These are phyloP conservation scores for Scleromitrula shiraiana DNA, from an alignment of 2,329 filamentous ascomycete species.

Conservation along the genomic window DNA sequence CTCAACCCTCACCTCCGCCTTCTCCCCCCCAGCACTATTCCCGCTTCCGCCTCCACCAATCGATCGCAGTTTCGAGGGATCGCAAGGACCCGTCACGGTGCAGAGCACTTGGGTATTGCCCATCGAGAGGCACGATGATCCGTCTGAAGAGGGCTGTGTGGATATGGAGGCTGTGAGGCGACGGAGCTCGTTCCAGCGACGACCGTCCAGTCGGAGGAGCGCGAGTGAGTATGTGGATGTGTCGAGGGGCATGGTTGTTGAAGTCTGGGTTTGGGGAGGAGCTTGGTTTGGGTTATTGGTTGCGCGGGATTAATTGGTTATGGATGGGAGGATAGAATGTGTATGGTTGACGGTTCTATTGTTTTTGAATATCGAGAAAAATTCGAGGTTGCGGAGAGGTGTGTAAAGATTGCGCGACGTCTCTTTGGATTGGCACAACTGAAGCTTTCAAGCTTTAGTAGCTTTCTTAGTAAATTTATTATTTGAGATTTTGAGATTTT, in stretches of 20 bases:
- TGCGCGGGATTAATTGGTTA: background rate
- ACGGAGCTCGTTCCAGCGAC: slow-evolving; percentile 95
- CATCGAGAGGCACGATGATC: slow-evolving; percentile 90
- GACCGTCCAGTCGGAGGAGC: slow-evolving; percentile 71
- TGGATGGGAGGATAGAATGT: too few species aligned
- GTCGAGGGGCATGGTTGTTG: slow-evolving; percentile 67
- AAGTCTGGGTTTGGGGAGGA: background rate
- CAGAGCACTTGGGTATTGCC: slow-evolving; percentile 97
- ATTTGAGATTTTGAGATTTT: background rate
- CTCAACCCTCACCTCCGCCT: slow-evolving; percentile 68
- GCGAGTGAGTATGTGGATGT: slow-evolving; percentile 86
- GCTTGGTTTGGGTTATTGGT: background rate
- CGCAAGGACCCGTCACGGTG: slow-evolving; percentile 77
- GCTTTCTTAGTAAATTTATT: too few species aligned
- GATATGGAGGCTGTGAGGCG: slow-evolving; percentile 82
- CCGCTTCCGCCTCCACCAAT: slow-evolving; percentile 40
- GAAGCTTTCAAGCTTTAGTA: background rate
- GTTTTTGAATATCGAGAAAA: background rate
- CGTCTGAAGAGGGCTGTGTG: slow-evolving; percentile 87
- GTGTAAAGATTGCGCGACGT: background rate
- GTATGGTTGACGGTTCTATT: too few species aligned
- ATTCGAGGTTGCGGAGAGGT: background rate
- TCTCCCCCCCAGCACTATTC: slow-evolving; percentile 31
- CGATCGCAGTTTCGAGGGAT: slow-evolving; percentile 37
- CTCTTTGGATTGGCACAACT: background rate